These are phyloP conservation scores for Wallacemonas sp. DNA, from an alignment of 208 protist species.

Conservation along the genomic window DNA sequence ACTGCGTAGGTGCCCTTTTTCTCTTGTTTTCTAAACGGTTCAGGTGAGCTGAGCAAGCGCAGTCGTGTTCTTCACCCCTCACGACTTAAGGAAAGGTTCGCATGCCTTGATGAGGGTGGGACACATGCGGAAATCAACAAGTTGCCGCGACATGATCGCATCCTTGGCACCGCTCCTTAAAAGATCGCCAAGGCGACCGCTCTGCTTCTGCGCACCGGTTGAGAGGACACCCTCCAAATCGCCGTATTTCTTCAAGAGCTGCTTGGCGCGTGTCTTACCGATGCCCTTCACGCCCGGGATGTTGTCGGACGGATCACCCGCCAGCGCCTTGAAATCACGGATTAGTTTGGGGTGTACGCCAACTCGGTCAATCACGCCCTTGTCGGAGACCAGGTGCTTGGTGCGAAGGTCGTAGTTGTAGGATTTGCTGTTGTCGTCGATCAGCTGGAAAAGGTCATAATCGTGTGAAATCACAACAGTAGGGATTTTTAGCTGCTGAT, in stretches of 20 bases:
- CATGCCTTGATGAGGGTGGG: conserved; percentile 68
- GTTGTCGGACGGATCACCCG: conserved; percentile 85
- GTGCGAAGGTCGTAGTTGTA: conserved; percentile 90
- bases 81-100: conserved; percentile 74
- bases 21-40: neutral
- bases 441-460: conserved; percentile 88
- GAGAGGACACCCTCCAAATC: conserved; percentile 80
- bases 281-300: conserved; percentile 88
- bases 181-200: conserved; percentile 57
- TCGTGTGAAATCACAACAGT: conserved; percentile 90
- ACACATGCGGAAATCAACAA: conserved; percentile 86
- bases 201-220: conserved; percentile 63
- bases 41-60: no score
- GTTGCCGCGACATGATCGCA: conserved; percentile 62
- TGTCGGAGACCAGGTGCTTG: conserved; percentile 85
- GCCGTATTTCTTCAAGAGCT: conserved; percentile 88
- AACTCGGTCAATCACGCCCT: conserved; percentile 70
- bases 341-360: conserved; percentile 85
- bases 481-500: conserved; percentile 71
- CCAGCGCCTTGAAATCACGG: conserved; percentile 86
- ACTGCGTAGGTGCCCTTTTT: no score
- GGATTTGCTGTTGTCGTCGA: conserved; percentile 68
- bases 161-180: conserved; percentile 49
- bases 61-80: no score
- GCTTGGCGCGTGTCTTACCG: conserved; percentile 73